phyloP scores from a whole-genome alignment of 176 grass and related monocot genomes.

The Bromus sterilis region DNA sequence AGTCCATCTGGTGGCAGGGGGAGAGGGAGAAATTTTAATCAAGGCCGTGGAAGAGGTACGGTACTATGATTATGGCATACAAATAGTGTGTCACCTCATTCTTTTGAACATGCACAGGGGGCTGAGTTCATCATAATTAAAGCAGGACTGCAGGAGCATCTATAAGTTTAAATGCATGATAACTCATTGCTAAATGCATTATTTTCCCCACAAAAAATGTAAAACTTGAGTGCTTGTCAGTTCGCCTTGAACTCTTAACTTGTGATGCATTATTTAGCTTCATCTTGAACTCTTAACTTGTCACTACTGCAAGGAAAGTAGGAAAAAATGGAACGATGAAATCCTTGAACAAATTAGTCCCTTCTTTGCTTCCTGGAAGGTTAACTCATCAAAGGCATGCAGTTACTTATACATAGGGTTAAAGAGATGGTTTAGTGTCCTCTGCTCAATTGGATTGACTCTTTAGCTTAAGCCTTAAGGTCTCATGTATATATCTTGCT shows the following conservation, averaged over 20 bases:
- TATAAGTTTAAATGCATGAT: not conserved
- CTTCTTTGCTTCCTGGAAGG: not conserved
- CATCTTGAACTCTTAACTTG: not conserved
- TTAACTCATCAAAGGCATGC: not conserved
- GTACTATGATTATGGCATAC: conserved; percentile 3
- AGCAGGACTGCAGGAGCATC: not conserved
- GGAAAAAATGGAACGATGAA: not conserved
- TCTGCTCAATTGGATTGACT: not conserved
- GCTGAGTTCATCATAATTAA: not conserved
- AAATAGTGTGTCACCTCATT: not conserved
- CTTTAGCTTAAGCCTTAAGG: not conserved
- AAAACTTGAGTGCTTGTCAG: not conserved
- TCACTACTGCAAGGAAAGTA: not conserved
- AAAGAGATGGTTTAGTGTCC: not conserved
- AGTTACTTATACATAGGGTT: not conserved
- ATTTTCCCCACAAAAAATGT: not conserved
- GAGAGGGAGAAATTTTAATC: conserved; percentile 24
- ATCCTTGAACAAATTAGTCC: not conserved
- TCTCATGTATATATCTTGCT: not conserved
- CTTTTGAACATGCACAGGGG: not conserved
- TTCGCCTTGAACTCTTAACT: not conserved
- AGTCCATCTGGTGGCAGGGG: conserved; percentile 36
- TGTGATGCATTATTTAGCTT: not conserved
- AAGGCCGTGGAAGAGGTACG: conserved; percentile 42
- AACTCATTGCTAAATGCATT: not conserved